Conservation (phyloP, 2,329 filamentous ascomycete genomes). For the Sporothrix brasiliensis region DNA sequence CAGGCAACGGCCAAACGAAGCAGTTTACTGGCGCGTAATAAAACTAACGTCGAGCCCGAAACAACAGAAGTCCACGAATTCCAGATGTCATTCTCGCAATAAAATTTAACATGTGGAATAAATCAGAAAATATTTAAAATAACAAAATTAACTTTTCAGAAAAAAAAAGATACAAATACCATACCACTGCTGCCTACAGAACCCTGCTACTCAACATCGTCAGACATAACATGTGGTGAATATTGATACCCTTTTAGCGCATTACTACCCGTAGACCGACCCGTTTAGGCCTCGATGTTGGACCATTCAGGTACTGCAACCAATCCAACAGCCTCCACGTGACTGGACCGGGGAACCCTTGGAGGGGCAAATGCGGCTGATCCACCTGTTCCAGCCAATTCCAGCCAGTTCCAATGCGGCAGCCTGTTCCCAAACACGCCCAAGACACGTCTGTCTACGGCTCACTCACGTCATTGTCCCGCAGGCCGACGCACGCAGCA, state of each 20-base stretch:
- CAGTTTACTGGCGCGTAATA: background rate
- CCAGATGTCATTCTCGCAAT: too few species aligned
- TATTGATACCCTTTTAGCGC: background rate
- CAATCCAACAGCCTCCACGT: background rate
- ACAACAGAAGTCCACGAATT: too few species aligned
- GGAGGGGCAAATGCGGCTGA: constrained; percentile 2
- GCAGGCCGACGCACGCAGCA: background rate
- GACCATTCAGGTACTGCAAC: background rate
- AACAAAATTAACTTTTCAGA: too few species aligned
- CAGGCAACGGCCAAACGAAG: background rate
- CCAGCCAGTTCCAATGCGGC: constrained; percentile 17
- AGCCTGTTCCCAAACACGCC: constrained; percentile 19
- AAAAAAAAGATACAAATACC: too few species aligned
- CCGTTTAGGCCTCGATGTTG: background rate
- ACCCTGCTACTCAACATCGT: too few species aligned
- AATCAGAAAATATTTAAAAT: too few species aligned
- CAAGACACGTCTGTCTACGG: background rate
- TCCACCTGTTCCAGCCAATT: constrained; percentile 22
- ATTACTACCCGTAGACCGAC: background rate
- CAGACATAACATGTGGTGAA: too few species aligned
- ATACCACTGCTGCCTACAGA: too few species aligned
- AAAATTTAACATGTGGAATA: too few species aligned
- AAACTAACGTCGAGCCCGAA: too few species aligned
- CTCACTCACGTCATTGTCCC: constrained; percentile 6
- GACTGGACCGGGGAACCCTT: background rate